Base-by-base conservation (phyloP, 441 rosid species). In the Macaranga tanarius region DNA sequence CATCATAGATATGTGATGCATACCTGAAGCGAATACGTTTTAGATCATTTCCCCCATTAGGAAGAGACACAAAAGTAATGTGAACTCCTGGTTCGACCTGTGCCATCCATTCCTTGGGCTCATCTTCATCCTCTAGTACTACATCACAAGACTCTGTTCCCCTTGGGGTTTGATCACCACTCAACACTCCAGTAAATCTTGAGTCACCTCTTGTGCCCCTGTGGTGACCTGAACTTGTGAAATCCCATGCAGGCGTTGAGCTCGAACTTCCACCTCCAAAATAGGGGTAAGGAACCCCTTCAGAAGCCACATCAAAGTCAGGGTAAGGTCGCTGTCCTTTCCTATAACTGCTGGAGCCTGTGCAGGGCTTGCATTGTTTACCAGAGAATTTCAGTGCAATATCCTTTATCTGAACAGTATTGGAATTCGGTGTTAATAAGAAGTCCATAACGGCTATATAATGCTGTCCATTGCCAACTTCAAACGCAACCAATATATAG, bases 31-130 rank as follows among this genome's bases (percentile, higher is more conserved):
- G 97, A 75, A 96, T 93, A 2, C 98, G 89, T 77, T 90, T 93
- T 0, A 96, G 91, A 83, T 96, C 97, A 78, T 96, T 96, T 62
- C 99, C 99, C 0, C 98, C 99, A 34, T 67, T 87, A 5, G 98
- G 95, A 70, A 93, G 96, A 38, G 99, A 89, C 70, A 92, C 87
- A 17, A 96, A 96, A 23, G 99, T 96, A 64, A 96, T 96, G 75
- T 96, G 97, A 71, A 96, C 98, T 22, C 98, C 99, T 0, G 99
- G 99, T 80, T 93, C 99, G 44, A 96, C 99, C 83, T 93, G 99
- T 44, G 99, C 98, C 98, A 96, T 92, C 99, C 99, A 96, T 71
- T 96, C 99, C 79, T 96, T 93, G 12, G 92, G 87, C 73, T 80
- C 91, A 45, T 89, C 88, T 45, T 93, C 97, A 47, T 93, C 95